Evolutionary conservation across 192 early-diverging fungal genomes (phyloP).

Genomic region (Coemansia sp.): DNA sequence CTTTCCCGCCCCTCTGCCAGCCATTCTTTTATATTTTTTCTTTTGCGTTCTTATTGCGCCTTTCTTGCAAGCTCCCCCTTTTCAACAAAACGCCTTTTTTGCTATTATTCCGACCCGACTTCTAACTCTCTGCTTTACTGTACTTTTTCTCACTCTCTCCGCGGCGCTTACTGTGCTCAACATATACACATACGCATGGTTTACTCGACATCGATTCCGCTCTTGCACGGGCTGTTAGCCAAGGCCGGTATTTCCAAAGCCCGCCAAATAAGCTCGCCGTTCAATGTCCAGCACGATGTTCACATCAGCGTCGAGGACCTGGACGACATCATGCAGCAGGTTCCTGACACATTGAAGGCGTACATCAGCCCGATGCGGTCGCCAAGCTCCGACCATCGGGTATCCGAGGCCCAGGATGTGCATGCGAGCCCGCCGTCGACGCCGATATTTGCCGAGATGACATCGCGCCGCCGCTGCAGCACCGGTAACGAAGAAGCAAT

Average conservation of each 20-base stretch:
- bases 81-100: conserved; percentile 7
- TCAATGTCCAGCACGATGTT: conserved; percentile 55
- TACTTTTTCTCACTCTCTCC: conserved; percentile 7
- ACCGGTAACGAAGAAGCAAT: conserved; percentile 22
- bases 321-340: conserved; percentile 50
- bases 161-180: neutral
- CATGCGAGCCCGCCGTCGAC: conserved; percentile 18
- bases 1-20: conserved; percentile 1
- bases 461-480: conserved; percentile 26
- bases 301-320: conserved; percentile 57
- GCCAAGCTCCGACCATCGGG: conserved; percentile 25
- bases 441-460: conserved; percentile 48
- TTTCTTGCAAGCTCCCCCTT: neutral
- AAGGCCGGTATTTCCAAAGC: conserved; percentile 44
- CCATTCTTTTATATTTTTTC: conserved; percentile 12
- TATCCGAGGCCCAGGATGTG: conserved; percentile 10
- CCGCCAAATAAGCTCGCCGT: conserved; percentile 52
- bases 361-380: conserved; percentile 41
- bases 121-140: conserved; percentile 5
- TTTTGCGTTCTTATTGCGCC: conserved; percentile 11
- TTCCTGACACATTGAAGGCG: conserved; percentile 43
- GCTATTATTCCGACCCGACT: conserved; percentile 4
- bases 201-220: conserved; percentile 30
- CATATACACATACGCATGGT: conserved; percentile 25
- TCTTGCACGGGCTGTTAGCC: conserved; percentile 49